Evolutionary conservation across 495 filamentous ascomycete species (phyloP), one percentile per base, ranked within the genome.

Genomic region (Aspergillus funiculosus): DNA sequence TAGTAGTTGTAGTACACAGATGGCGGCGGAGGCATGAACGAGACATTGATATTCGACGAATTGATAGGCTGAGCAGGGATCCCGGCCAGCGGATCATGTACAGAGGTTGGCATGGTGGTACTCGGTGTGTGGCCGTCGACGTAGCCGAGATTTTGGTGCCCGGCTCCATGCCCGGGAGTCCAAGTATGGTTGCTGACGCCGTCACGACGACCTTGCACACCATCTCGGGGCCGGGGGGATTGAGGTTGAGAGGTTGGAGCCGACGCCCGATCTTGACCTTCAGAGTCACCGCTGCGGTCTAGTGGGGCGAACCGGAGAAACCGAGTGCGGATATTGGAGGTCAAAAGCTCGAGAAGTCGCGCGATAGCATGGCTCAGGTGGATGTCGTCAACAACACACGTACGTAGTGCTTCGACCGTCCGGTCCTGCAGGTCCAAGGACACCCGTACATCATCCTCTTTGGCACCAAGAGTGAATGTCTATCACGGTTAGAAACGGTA

Each of bases 331-430:
- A 92, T 75, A 31, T 84, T 78, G 19, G 78, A 78, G 2, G 86
- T 90, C 36, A 94, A 66, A 6, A 82, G 82, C 59, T 94, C 86
- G 1, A 96, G 76, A 37, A 96, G 77, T 50, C 95, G 89, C n/a
- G 91, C 87, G 53, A 96, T 95, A 9, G 88, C 82, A 39, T 89
- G 87, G 22, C 83, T 91, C n/a, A 98, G 75, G 64, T 98, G 92
- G 14, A 98, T 87, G 55, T 97, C 92, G 60, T 98, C 92, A 5
- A 96, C 91, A 1, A 94, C 87, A 40, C 82, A 91, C 44, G 79
- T 86, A 17, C 85, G 79, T 17, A 98, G 72, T 15, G 87, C 89
- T 50, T 85, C 73, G 1, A 94, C 82, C 0, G 86, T 87, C 11
- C 75, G 67, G 58, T 94, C 86, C 65, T 97, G 82, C 6, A 97